These are phyloP conservation scores for Ceriops zippeliana DNA, from an alignment of 345 rosid species.

Conservation along the genomic window DNA sequence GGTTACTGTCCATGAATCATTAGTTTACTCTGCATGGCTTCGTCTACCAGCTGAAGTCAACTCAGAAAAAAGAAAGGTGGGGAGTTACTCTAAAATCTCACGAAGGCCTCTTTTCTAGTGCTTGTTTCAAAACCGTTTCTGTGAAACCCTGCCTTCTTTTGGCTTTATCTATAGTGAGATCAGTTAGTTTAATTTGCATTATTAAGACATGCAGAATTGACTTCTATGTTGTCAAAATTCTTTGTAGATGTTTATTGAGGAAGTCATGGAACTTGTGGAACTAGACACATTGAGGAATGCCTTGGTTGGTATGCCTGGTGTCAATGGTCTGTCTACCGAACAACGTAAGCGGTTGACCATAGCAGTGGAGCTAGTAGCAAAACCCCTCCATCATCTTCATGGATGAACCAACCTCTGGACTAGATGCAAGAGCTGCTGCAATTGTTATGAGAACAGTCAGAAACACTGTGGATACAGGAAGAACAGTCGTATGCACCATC, in stretches of 20 bases:
- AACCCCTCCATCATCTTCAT: conserved; percentile 91
- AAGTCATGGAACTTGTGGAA: conserved; percentile 93
- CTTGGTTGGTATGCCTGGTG: conserved; percentile 81
- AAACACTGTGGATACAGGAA: conserved; percentile 88
- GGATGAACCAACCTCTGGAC: conserved; percentile 99
- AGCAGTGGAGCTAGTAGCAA: conserved; percentile 92
- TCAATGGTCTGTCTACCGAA: conserved; percentile 77
- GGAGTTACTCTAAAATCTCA: not conserved
- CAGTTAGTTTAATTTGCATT: too few relatives aligned
- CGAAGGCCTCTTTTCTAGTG: not conserved
- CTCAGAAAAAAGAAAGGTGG: conserved; percentile 48
- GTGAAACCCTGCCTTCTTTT: too few relatives aligned
- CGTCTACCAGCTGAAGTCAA: conserved; percentile 51
- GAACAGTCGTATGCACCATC: conserved; percentile 93
- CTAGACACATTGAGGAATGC: conserved; percentile 55
- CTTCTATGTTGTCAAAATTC: not conserved
- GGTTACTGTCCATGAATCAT: conserved; percentile 69
- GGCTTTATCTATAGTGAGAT: too few relatives aligned
- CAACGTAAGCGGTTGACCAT: conserved; percentile 88
- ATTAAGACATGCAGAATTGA: too few relatives aligned
- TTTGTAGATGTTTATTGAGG: conserved; percentile 42
- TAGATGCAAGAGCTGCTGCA: conserved; percentile 97
- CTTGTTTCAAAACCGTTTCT: not conserved
- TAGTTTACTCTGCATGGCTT: conserved; percentile 76
- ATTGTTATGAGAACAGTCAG: conserved; percentile 94